Percentiles rank a stretch among this genome's conserved stretches.
These are phyloP conservation scores for Cladosporium sp. DNA, from an alignment of 2,329 filamentous ascomycete species.

Conservation along the genomic window DNA sequence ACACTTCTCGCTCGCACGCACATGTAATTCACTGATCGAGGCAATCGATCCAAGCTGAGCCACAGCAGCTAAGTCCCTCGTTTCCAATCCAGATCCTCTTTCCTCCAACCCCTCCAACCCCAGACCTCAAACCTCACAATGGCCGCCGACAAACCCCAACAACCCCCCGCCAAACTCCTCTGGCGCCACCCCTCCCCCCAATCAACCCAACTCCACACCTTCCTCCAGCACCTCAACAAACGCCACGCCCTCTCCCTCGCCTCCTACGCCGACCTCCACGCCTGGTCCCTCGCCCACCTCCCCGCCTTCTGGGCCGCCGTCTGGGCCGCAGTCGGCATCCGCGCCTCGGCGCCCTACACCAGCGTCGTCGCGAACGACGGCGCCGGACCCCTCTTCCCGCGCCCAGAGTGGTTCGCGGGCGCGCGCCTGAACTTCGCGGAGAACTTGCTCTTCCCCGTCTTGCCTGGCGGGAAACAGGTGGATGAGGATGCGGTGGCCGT, in stretches of 20 bases:
- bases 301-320: conserved; percentile 76
- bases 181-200: conserved; percentile 37
- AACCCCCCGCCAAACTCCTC: conserved; percentile 18
- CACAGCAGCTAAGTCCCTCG: too few species aligned
- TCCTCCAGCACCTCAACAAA: conserved; percentile 56
- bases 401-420: conserved; percentile 76
- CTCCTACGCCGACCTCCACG: conserved; percentile 69
- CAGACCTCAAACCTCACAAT: too few species aligned
- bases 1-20: too few species aligned
- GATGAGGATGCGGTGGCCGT: conserved; percentile 61
- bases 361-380: conserved; percentile 63
- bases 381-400: conserved; percentile 66
- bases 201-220: conserved; percentile 40
- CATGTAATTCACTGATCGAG: too few species aligned
- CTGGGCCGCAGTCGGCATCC: conserved; percentile 77
- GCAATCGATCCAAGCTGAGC: too few species aligned
- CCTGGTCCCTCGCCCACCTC: conserved; percentile 76
- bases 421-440: conserved; percentile 86
- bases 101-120: too few species aligned
- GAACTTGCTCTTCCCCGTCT: conserved; percentile 77
- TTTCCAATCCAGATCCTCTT: too few species aligned
- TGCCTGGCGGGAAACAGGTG: conserved; percentile 32
- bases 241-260: conserved; percentile 58
- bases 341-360: conserved; percentile 55
- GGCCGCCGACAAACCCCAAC: too few species aligned